Conservation (phyloP, 805 yeast species). For the Candida saitoana region DNA sequence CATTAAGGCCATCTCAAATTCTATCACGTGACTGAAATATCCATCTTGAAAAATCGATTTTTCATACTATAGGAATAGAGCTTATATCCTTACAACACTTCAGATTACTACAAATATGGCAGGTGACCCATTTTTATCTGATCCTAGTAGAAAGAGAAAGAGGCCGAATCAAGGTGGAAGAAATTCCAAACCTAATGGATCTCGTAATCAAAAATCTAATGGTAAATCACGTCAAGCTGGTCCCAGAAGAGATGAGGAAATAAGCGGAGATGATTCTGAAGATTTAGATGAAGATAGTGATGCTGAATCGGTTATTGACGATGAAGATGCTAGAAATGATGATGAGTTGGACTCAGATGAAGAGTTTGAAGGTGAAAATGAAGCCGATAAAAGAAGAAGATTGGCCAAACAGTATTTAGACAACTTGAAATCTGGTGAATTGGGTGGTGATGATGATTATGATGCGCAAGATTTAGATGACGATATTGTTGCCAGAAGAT, state of each 20-base stretch:
- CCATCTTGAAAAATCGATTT: conserved; percentile 1
- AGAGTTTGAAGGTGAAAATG: conserved; percentile 70
- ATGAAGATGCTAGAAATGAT: conserved; percentile 43
- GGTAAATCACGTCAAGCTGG: conserved; percentile 13
- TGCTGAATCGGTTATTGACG: conserved; percentile 46
- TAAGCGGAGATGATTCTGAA: conserved; percentile 47
- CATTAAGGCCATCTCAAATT: too few species aligned
- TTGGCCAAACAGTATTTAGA: conserved; percentile 90
- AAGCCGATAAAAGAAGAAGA: conserved; percentile 91
- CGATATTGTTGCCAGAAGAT: conserved; percentile 75
- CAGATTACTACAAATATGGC: conserved; percentile 32
- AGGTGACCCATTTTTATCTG: conserved; percentile 60
- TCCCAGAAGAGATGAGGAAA: conserved; percentile 47
- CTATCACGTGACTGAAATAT: background rate
- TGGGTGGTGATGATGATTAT: conserved; percentile 46
- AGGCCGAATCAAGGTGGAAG: conserved; percentile 25
- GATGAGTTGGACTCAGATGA: conserved; percentile 57
- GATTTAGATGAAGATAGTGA: conserved; percentile 44
- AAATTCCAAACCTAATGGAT: conserved; percentile 13
- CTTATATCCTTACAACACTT: background rate
- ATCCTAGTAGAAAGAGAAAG: conserved; percentile 52
- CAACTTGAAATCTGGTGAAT: conserved; percentile 58
- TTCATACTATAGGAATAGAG: background rate
- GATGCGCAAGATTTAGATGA: conserved; percentile 90
- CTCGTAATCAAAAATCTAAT: conserved; percentile 5